A percentile compares a stretch with the other conserved stretches of the same genome.
These are phyloP conservation scores for Diaporthe sp. DNA, from an alignment of 2,329 filamentous ascomycete genomes.

Conservation along the genomic window DNA sequence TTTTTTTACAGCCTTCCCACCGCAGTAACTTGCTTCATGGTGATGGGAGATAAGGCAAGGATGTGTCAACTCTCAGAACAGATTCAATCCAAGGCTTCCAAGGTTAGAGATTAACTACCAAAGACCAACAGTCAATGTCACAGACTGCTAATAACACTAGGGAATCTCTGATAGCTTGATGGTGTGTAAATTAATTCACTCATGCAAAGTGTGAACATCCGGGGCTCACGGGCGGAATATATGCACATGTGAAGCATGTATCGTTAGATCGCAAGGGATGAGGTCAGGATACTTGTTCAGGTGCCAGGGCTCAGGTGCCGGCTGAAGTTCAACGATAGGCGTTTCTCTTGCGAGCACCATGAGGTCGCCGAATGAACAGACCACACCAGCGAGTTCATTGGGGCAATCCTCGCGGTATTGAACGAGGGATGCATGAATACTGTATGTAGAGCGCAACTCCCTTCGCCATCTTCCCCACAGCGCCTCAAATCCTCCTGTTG, in stretches of 20 bases:
- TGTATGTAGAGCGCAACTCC: background rate
- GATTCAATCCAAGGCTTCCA: background rate
- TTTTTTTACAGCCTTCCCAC: background rate
- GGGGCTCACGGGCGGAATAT: background rate
- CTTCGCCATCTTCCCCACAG: too few relatives aligned
- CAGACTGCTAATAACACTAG: background rate
- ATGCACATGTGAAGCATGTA: background rate
- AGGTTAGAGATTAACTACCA: background rate
- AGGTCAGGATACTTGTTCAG: too few relatives aligned
- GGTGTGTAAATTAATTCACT: background rate
- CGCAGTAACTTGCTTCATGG: background rate
- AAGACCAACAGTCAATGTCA: background rate
- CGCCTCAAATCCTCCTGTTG: too few relatives aligned
- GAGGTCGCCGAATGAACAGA: background rate
- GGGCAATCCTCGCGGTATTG: background rate
- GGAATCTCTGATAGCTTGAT: background rate
- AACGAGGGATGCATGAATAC: background rate
- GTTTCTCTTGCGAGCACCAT: too few relatives aligned
- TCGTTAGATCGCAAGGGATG: background rate
- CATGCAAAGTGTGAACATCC: background rate
- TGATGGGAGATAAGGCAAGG: background rate
- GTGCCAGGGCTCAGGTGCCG: too few relatives aligned
- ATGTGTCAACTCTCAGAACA: background rate
- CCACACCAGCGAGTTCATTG: background rate
- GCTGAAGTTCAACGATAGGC: background rate